Evolutionary conservation across 2,329 filamentous ascomycete genomes (phyloP).

Genomic region (Neonectria punicea): DNA sequence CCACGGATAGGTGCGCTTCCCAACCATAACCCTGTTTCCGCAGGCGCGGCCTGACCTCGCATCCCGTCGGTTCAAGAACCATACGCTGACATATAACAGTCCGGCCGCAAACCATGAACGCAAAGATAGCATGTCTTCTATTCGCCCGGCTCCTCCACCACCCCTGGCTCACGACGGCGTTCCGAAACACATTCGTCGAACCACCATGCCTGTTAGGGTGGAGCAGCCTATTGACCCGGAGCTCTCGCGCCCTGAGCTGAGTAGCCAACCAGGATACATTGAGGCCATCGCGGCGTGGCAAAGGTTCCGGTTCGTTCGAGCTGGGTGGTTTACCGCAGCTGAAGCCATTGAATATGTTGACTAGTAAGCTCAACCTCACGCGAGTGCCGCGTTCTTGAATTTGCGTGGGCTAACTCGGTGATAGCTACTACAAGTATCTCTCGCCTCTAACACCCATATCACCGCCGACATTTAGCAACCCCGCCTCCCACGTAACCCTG

Average conservation of each 20-base stretch:
- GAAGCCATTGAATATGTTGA: conserved; percentile 95
- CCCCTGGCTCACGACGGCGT: conserved; percentile 32
- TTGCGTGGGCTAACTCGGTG: conserved; percentile 22
- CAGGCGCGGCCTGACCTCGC: background rate
- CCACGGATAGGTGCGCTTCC: conserved; percentile 66
- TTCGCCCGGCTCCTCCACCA: conserved; percentile 28
- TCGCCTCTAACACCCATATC: conserved; percentile 94
- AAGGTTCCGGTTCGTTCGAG: conserved; percentile 91
- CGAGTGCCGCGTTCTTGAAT: background rate
- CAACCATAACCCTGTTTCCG: conserved; percentile 13
- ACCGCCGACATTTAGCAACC: conserved; percentile 87
- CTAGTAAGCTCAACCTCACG: conserved; percentile 68
- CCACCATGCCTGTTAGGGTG: conserved; percentile 31
- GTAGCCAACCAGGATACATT: conserved; percentile 65
- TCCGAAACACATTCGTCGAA: conserved; percentile 32
- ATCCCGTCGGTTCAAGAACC: conserved; percentile 5
- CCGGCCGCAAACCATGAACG: conserved; percentile 39
- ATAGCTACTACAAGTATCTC: conserved; percentile 87
- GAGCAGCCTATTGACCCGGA: conserved; percentile 59
- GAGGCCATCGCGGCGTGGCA: conserved; percentile 89
- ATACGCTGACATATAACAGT: conserved; percentile 30
- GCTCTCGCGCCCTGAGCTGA: conserved; percentile 55
- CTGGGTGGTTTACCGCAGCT: conserved; percentile 93
- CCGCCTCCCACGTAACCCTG: conserved; percentile 81
- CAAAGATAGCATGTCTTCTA: conserved; percentile 34